Conservation (phyloP, 441 rosid genomes). For the Erodium texanum region DNA sequence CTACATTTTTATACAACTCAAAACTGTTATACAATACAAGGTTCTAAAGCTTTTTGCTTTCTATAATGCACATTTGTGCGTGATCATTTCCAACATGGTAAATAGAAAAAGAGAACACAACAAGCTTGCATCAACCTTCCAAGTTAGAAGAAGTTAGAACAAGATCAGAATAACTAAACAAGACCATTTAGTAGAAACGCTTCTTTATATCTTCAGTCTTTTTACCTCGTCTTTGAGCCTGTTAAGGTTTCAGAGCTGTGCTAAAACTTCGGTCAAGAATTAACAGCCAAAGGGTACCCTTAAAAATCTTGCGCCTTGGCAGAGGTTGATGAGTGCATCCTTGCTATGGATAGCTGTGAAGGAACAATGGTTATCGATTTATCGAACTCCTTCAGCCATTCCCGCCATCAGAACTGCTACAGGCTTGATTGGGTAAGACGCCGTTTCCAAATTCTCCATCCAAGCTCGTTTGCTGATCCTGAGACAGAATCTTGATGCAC, state of each 20-base stretch:
- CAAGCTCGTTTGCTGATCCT: constrained; percentile 47
- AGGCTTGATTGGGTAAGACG: constrained; percentile 34
- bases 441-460: constrained; percentile 38
- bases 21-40: too few species aligned
- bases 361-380: background rate
- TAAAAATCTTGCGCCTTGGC: background rate
- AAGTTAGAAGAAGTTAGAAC: too few species aligned
- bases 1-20: too few species aligned
- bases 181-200: too few species aligned
- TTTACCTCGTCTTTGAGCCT: background rate
- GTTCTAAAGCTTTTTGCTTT: too few species aligned
- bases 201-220: background rate
- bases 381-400: background rate
- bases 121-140: too few species aligned
- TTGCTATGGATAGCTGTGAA: background rate
- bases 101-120: too few species aligned
- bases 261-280: background rate
- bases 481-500: constrained; percentile 40
- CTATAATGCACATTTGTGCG: too few species aligned
- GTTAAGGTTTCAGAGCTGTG: background rate
- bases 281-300: background rate
- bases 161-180: too few species aligned
- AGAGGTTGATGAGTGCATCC: background rate
- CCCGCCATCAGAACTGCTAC: constrained; percentile 31
- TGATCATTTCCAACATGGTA: too few species aligned